Evolutionary conservation across 1,284 basidiomycete species (phyloP), one percentile per base, ranked within the genome.

Genomic region (Moesziomyces antarcticus): DNA sequence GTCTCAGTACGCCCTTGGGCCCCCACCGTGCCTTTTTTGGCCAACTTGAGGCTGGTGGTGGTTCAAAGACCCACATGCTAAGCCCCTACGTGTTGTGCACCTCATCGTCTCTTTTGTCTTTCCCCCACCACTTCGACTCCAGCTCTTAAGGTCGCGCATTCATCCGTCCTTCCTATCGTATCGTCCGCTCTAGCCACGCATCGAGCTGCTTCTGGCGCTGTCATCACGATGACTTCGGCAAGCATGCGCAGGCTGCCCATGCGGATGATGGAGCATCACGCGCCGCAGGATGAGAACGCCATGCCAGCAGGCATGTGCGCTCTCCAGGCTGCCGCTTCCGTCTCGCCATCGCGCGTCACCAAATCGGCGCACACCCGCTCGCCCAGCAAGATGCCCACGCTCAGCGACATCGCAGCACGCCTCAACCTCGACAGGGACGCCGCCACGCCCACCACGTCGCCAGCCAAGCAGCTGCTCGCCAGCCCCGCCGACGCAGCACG

Each of bases 371-470:
- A 13, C 24, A 21, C 37, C 7, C 51, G 60, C 21, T 68, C 70
- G 2, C 60, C 56, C 2, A 64, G 60, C 44, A 77, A 73, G 56
- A 35, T 72, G 50, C 75, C 75, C 0, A 78, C 65, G 6, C 67
- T 78, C 49, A 73, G 73, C 42, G 75, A 78, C n/a, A 75, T 78
- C 37, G 73, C 73, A 24, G 75, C 75, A 5, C 60, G 73, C 25
- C 63, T 74, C 43, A 75, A 69, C 37, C 47, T 66, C 3, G 70
- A 69, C 33, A 51, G 40, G 25, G 61, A 66, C 3, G n/a, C 44
- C 3, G 10, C 27, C 5, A 64, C 56, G 5, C 52, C 54, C 18
- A 24, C n/a, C 14, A 25, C 30, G 18, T 73, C 71, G 14, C 55
- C 59, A 2, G 44, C 40, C n/a, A 73, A 68, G 47, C 66, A 57